phyloP scores from a whole-genome alignment of 305 asterid genomes.

The Plantago rigida region DNA sequence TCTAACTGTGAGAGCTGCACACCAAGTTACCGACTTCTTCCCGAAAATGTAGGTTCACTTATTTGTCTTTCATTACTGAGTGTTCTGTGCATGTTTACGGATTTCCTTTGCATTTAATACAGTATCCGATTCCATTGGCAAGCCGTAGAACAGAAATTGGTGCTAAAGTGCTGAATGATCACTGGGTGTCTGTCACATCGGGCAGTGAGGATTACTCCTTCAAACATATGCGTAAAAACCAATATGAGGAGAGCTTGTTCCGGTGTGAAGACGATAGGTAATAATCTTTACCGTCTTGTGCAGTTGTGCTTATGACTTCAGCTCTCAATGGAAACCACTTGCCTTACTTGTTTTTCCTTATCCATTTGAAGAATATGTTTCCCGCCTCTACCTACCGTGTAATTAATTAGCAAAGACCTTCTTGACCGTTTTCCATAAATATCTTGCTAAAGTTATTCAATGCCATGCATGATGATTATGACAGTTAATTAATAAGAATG shows the following conservation, averaged over 20 bases:
- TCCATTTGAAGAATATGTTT: constrained; percentile 14
- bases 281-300: constrained; percentile 14
- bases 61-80: constrained; percentile 20
- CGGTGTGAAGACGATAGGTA: constrained; percentile 99
- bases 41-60: constrained; percentile 62
- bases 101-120: constrained; percentile 32
- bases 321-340: constrained; percentile 13
- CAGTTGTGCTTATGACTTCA: constrained; percentile 20
- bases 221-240: constrained; percentile 98
- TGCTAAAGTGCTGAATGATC: constrained; percentile 75
- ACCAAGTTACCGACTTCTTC: constrained; percentile 95
- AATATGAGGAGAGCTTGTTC: constrained; percentile 95
- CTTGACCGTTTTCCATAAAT: constrained; percentile 19
- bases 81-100: constrained; percentile 28
- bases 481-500: background rate
- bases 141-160: constrained; percentile 77
- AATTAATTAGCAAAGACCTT: constrained; percentile 7
- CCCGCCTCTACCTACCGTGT: constrained; percentile 20
- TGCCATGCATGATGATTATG: background rate
- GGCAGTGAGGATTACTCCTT: constrained; percentile 99
- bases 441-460: constrained; percentile 10
- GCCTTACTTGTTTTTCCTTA: constrained; percentile 1
- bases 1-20: constrained; percentile 82
- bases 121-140: constrained; percentile 83
- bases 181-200: constrained; percentile 96